A percentile compares a stretch with the other conserved stretches of the same genome.
Conservation (phyloP, 805 yeast species). For the Brettanomyces anomalus region DNA sequence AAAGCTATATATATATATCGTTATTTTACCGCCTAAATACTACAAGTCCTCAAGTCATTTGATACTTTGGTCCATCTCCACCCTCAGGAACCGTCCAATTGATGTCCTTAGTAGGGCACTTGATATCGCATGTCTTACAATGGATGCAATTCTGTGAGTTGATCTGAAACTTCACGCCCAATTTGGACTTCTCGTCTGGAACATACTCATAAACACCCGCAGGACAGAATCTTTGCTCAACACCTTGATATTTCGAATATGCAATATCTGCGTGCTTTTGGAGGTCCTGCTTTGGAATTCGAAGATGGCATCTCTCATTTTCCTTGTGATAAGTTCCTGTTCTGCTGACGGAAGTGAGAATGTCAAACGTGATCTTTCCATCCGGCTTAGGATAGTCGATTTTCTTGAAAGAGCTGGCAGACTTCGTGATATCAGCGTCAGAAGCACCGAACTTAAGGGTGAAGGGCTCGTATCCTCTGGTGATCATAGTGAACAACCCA, state of each 20-base stretch:
- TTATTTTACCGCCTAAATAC: too few species aligned
- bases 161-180: conserved; percentile 81
- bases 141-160: conserved; percentile 97
- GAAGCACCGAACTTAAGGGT: conserved; percentile 61
- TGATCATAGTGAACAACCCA: conserved; percentile 70
- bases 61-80: conserved; percentile 96
- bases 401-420: conserved; percentile 57
- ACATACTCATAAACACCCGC: conserved; percentile 96
- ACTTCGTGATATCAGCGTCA: conserved; percentile 64
- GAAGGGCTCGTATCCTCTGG: conserved; percentile 82
- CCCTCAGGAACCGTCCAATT: conserved; percentile 98
- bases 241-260: conserved; percentile 74
- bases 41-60: conserved; percentile 42
- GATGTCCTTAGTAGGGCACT: conserved; percentile 91
- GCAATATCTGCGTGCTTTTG: conserved; percentile 57
- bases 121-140: conserved; percentile 97
- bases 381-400: conserved; percentile 95
- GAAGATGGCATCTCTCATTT: conserved; percentile 82
- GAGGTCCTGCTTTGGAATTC: conserved; percentile 55
- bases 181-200: conserved; percentile 46
- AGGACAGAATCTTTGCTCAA: conserved; percentile 91
- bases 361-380: conserved; percentile 84
- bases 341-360: conserved; percentile 88
- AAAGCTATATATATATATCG: too few species aligned
- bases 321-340: conserved; percentile 96